Conservation (phyloP, 768 basidiomycete genomes). For the Podaxis pistillaris region DNA sequence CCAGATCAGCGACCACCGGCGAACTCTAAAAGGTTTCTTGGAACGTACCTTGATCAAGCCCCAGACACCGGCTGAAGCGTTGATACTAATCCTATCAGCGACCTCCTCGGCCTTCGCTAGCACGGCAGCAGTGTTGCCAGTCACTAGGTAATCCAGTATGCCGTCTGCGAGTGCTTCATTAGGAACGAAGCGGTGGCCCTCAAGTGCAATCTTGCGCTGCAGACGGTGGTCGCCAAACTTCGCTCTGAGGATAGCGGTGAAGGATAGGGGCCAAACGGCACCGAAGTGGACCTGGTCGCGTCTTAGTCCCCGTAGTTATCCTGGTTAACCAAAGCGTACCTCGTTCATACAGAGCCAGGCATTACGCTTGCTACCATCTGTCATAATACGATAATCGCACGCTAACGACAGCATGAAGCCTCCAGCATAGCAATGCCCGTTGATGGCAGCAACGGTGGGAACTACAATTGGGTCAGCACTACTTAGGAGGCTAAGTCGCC, state of each 20-base stretch:
- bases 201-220: slow-evolving; percentile 72
- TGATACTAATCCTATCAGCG: slow-evolving; percentile 48
- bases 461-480: slow-evolving; percentile 39
- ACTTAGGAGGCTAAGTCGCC: background rate
- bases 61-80: slow-evolving; percentile 64
- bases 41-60: slow-evolving; percentile 66
- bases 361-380: slow-evolving; percentile 70
- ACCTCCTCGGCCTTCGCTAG: slow-evolving; percentile 63
- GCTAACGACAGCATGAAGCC: slow-evolving; percentile 76
- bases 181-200: slow-evolving; percentile 78
- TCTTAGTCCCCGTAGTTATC: background rate
- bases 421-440: slow-evolving; percentile 85
- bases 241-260: slow-evolving; percentile 58
- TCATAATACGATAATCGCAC: slow-evolving; percentile 91
- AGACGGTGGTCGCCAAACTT: slow-evolving; percentile 61
- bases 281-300: slow-evolving; percentile 72
- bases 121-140: slow-evolving; percentile 57
- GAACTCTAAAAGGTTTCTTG: background rate
- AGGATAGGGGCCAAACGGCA: slow-evolving; percentile 73
- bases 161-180: slow-evolving; percentile 64
- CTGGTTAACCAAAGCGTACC: slow-evolving; percentile 33
- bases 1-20: slow-evolving; percentile 8
- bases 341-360: slow-evolving; percentile 96
- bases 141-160: slow-evolving; percentile 68
- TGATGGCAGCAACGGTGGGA: slow-evolving; percentile 76